phyloP scores from a whole-genome alignment of 2,329 filamentous ascomycete genomes.

The Colletotrichum karsti region DNA sequence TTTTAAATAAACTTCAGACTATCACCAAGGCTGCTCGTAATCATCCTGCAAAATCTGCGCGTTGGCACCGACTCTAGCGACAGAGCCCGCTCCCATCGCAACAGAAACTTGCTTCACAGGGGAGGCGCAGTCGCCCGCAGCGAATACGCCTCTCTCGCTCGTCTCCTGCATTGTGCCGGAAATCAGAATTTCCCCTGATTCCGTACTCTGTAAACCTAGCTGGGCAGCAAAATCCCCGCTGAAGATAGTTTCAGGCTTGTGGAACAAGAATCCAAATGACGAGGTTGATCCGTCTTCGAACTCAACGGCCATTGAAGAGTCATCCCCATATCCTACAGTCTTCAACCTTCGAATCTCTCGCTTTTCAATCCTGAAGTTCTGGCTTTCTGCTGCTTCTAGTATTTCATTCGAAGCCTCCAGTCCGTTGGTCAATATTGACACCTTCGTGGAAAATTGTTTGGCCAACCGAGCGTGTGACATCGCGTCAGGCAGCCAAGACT shows the following conservation, averaged over 20 bases:
- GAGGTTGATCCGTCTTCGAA: background rate
- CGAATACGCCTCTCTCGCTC: background rate
- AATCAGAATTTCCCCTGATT: background rate
- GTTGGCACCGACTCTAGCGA: background rate
- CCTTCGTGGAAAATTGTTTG: background rate
- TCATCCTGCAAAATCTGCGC: background rate
- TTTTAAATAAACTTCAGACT: rapidly evolving
- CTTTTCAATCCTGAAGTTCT: background rate
- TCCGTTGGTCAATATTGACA: background rate
- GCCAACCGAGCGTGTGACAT: background rate
- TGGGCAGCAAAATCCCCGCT: background rate
- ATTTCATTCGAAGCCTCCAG: background rate
- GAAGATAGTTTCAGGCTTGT: background rate
- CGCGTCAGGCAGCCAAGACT: background rate
- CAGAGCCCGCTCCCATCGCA: background rate
- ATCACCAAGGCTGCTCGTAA: background rate
- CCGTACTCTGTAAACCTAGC: background rate
- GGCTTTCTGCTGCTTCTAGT: background rate
- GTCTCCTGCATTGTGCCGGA: background rate
- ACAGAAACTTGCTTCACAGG: background rate
- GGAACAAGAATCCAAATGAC: background rate
- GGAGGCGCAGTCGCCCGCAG: background rate
- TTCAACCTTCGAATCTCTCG: background rate
- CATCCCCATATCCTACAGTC: too few species aligned
- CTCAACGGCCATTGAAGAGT: background rate